Conservation (phyloP, 495 filamentous ascomycete genomes). For the Tuber calosporum region DNA sequence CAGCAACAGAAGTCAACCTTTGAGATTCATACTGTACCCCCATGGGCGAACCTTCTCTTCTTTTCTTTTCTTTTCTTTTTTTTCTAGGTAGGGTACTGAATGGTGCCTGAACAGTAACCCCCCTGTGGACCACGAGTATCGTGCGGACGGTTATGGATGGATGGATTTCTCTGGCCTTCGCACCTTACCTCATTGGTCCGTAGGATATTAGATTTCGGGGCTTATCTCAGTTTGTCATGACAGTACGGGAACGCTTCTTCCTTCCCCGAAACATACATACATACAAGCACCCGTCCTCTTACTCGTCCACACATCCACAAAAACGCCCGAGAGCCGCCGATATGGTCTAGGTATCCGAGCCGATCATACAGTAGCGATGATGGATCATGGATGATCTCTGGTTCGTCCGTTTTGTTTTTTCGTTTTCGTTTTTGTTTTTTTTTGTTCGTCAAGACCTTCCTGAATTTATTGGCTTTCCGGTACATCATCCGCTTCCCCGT, state of each 20-base stretch:
- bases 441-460: constrained; percentile 1
- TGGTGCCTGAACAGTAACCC: background rate
- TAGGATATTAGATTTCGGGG: background rate
- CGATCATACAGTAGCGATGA: background rate
- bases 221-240: background rate
- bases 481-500: background rate
- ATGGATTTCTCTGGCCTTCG: background rate
- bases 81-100: background rate
- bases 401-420: background rate
- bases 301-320: background rate
- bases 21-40: background rate
- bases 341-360: constrained; percentile 1
- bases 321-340: background rate
- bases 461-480: background rate
- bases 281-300: too few relatives aligned
- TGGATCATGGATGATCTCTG: background rate
- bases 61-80: background rate
- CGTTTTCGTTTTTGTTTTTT: background rate
- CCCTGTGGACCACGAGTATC: too few relatives aligned
- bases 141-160: too few relatives aligned
- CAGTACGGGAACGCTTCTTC: background rate
- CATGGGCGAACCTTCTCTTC: background rate
- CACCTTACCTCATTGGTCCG: background rate
- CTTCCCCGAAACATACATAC: constrained; percentile 1
- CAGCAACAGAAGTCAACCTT: background rate